Conservation (phyloP, 2,329 filamentous ascomycete species). For the Exophiala sp. region DNA sequence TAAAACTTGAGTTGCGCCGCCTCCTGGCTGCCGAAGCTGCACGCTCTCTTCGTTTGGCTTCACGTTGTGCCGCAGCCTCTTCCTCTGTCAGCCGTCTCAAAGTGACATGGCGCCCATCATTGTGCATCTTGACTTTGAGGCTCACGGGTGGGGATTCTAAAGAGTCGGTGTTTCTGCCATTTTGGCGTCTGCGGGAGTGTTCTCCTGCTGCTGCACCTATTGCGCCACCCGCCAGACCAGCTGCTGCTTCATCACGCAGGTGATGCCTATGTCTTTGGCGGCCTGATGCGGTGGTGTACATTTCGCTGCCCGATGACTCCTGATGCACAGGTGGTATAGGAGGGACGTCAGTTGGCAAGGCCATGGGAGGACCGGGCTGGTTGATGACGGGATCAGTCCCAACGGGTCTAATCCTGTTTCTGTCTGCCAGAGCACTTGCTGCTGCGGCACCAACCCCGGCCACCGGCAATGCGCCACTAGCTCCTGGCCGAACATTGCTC, state of each 20-base stretch:
- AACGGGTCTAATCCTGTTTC: constrained; percentile 28
- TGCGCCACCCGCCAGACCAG: constrained; percentile 33
- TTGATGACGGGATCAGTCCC: constrained; percentile 35
- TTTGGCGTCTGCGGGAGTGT: constrained; percentile 32
- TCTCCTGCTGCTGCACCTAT: constrained; percentile 32
- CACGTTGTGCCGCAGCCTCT: constrained; percentile 59
- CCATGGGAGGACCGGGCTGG: constrained; percentile 23
- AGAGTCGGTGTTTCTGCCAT: constrained; percentile 40
- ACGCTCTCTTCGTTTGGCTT: constrained; percentile 51
- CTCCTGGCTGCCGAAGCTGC: constrained; percentile 31
- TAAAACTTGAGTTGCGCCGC: constrained; percentile 39
- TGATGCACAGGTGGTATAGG: constrained; percentile 40
- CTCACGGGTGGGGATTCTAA: constrained; percentile 58
- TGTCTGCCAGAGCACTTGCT: constrained; percentile 26
- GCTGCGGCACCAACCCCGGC: constrained; percentile 25
- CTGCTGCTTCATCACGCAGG: constrained; percentile 31
- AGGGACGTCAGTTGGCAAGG: constrained; percentile 36
- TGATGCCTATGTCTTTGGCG: constrained; percentile 29
- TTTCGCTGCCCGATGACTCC: constrained; percentile 36
- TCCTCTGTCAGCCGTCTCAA: constrained; percentile 59
- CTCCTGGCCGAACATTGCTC: constrained; percentile 16
- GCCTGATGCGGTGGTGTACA: constrained; percentile 30
- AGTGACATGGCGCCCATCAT: constrained; percentile 61
- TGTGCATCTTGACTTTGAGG: constrained; percentile 64
- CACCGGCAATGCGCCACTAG: constrained; percentile 16